phyloP scores from a whole-genome alignment of 2,329 filamentous ascomycete species.

The Aspergillus alliaceus region DNA sequence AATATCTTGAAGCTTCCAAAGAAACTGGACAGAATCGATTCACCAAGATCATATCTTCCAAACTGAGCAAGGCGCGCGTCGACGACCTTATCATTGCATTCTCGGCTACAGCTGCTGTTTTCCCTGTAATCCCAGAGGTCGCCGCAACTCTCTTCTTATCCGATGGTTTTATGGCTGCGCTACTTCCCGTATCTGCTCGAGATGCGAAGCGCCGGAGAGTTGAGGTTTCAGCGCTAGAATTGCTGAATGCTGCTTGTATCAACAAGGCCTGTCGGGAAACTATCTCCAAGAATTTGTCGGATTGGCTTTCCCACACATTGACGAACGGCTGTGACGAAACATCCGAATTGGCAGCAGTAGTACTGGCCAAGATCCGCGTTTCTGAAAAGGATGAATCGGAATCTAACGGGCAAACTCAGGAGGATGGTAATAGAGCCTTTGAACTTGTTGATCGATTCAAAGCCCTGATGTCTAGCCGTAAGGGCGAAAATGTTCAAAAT shows the following conservation, averaged over 20 bases:
- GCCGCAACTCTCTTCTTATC: slow-evolving; percentile 79
- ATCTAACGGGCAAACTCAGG: slow-evolving; percentile 33
- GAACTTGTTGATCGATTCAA: slow-evolving; percentile 58
- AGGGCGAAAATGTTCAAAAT: slow-evolving; percentile 63
- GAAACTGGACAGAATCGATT: slow-evolving; percentile 70
- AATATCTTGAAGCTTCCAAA: slow-evolving; percentile 76
- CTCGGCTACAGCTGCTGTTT: slow-evolving; percentile 84
- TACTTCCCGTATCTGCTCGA: slow-evolving; percentile 74
- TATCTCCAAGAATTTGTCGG: slow-evolving; percentile 77
- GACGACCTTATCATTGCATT: slow-evolving; percentile 91
- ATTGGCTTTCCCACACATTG: slow-evolving; percentile 84
- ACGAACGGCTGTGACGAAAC: slow-evolving; percentile 64
- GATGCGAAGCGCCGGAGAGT: slow-evolving; percentile 84
- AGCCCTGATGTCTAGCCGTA: slow-evolving; percentile 41
- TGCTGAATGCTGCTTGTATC: slow-evolving; percentile 90
- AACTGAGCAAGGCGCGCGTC: slow-evolving; percentile 71
- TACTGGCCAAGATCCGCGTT: slow-evolving; percentile 64
- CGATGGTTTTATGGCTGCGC: slow-evolving; percentile 77
- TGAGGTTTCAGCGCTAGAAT: slow-evolving; percentile 80
- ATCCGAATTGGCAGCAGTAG: slow-evolving; percentile 63
- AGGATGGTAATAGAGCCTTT: slow-evolving; percentile 48
- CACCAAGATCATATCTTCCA: slow-evolving; percentile 70
- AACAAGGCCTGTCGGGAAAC: slow-evolving; percentile 78
- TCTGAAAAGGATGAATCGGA: slow-evolving; percentile 33
- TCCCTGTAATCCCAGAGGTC: slow-evolving; percentile 77